These are phyloP conservation scores for Saposhnikovia divaricata DNA, from an alignment of 129 eudicot species.

Conservation along the genomic window DNA sequence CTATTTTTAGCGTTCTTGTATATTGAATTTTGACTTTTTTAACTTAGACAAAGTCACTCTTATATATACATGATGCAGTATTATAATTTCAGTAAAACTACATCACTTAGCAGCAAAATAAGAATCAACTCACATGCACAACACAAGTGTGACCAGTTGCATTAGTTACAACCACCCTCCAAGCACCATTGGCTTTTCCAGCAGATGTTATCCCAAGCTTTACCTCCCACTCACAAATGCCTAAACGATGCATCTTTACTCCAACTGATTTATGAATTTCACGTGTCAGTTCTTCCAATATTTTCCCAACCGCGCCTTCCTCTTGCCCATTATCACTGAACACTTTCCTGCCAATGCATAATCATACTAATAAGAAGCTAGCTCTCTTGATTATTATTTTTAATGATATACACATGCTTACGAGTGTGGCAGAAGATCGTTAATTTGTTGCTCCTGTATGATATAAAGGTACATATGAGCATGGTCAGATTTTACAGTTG, in stretches of 20 bases:
- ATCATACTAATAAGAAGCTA: slow-evolving; percentile 3
- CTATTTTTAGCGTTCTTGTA: not conserved
- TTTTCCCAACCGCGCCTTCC: slow-evolving; percentile 56
- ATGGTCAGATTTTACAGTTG: slow-evolving; percentile 73
- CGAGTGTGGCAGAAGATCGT: slow-evolving; percentile 74
- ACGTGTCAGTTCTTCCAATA: slow-evolving; percentile 63
- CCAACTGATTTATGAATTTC: slow-evolving; percentile 70
- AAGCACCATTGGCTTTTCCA: slow-evolving; percentile 84
- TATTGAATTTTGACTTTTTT: not conserved
- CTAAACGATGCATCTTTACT: slow-evolving; percentile 83
- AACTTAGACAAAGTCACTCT: not conserved
- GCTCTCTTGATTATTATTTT: not conserved
- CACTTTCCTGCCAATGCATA: slow-evolving; percentile 42
- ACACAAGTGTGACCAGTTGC: slow-evolving; percentile 96
- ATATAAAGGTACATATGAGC: slow-evolving; percentile 94
- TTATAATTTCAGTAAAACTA: not conserved
- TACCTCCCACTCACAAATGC: slow-evolving; percentile 96
- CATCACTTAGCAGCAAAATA: not conserved
- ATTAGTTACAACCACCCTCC: slow-evolving; percentile 90
- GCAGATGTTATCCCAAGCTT: slow-evolving; percentile 74
- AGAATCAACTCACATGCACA: slow-evolving; percentile 62
- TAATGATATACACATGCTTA: slow-evolving; percentile 24
- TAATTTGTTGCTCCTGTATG: slow-evolving; percentile 61
- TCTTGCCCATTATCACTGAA: slow-evolving; percentile 43
- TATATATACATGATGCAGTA: not conserved